These are phyloP conservation scores for Leptographium galeiforme DNA, from an alignment of 2,329 filamentous ascomycete species.

Conservation along the genomic window DNA sequence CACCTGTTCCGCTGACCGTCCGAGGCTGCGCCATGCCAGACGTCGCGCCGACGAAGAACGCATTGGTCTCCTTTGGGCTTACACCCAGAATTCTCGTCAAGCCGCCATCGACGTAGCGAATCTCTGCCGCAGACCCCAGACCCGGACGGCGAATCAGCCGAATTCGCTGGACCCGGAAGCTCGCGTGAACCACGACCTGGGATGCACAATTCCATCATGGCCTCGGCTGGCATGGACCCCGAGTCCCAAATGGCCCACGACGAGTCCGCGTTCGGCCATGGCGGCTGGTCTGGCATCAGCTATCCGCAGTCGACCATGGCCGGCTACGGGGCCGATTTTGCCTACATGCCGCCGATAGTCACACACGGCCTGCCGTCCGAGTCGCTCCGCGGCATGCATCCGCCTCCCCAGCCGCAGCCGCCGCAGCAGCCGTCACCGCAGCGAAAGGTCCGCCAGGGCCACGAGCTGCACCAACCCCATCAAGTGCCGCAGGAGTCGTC, in stretches of 20 bases:
- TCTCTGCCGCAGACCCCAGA: neutral
- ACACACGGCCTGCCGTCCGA: conserved; percentile 34
- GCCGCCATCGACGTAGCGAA: neutral
- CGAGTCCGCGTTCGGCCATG: conserved; percentile 18
- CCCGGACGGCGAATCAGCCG: neutral
- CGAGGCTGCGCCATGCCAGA: neutral
- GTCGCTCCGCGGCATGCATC: conserved; percentile 31
- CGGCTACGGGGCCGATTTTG: conserved; percentile 47
- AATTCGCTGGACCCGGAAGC: neutral
- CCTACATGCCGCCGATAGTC: conserved; percentile 40
- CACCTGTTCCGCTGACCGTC: neutral
- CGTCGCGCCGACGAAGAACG: neutral
- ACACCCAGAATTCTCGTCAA: neutral
- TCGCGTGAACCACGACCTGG: neutral
- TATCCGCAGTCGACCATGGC: conserved; percentile 59
- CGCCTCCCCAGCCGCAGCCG: neutral
- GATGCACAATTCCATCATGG: conserved; percentile 32
- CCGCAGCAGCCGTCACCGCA: conserved; percentile 1
- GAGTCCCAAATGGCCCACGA: conserved; percentile 31
- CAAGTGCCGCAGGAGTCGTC: conserved; percentile 22
- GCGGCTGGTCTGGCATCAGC: conserved; percentile 42
- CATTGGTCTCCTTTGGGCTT: neutral
- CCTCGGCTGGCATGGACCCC: conserved; percentile 31
- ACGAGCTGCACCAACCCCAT: neutral
- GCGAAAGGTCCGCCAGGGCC: neutral